Evolutionary conservation across 139 green algal species (phyloP), one percentile per base, ranked within the genome.

Genomic region (Chlorokybus atmophyticus): DNA sequence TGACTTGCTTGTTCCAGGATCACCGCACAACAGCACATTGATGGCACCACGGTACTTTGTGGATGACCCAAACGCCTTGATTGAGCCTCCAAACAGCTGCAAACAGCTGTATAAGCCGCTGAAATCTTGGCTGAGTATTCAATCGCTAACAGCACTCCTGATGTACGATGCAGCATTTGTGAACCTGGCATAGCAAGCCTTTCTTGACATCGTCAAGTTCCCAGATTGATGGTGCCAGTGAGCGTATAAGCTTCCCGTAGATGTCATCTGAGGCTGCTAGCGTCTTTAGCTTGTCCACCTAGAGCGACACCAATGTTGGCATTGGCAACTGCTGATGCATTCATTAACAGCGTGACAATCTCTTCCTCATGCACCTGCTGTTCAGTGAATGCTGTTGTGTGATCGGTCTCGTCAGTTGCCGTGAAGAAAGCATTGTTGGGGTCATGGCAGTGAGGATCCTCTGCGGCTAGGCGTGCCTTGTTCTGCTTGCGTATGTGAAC

Each of bases 181-280:
- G 55, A 26, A 71, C 63, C 70, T 84, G 78, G 58, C 78, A 85
- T 21, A 87, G 73, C 19, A 87, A 47, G 3, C 81, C 86, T 58
- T 88, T 88, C 76, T 98, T 98, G 53, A 97, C 79, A 62, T 97
- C 87, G 30, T 96, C 91, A 75, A 98, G 83, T 74, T 94, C 87
- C 77, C 83, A 96, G 57, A 98, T 93, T 58, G 81, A 89, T 32
- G 91, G 91, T 29, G 91, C 90, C 1, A 98, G 48, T 21, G 75
- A 88, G 29, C 68, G 71, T 2, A 83, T 66, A 48, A 98, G 78
- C 31, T 79, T 82, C 29, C 90, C 73, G 64, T 94, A 94, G 48
- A 97, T 81, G 40, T 85, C 64, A 2, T n/a, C n/a, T n/a, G n/a
- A n/a, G n/a, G n/a, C n/a, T n/a, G n/a, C n/a, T n/a, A n/a, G n/a